A percentile compares a stretch with the other conserved stretches of the same genome.
phyloP scores from a whole-genome alignment of 148 eudicot species.

The Euryodendron excelsum region DNA sequence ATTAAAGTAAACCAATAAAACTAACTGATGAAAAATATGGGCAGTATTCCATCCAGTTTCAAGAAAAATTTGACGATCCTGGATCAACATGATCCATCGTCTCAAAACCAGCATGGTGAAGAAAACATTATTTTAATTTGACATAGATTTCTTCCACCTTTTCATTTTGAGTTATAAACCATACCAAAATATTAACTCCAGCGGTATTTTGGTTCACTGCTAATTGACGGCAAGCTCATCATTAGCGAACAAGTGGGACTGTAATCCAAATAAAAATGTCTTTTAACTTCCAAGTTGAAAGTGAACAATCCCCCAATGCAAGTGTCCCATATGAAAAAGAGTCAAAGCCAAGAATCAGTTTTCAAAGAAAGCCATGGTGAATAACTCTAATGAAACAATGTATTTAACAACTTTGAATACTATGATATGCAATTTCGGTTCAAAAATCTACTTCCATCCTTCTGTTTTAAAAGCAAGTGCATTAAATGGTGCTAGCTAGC shows the following conservation, averaged over 20 bases:
- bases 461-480: background rate
- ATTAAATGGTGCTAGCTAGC: background rate
- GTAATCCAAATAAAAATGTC: background rate
- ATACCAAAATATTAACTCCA: no score
- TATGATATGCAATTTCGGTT: background rate
- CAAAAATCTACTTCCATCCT: background rate
- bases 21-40: no score
- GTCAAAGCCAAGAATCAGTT: no score
- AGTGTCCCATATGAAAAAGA: background rate
- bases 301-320: background rate
- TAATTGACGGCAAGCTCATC: background rate
- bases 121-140: no score
- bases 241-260: background rate
- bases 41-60: no score
- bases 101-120: no score
- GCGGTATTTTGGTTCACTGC: no score
- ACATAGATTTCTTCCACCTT: no score
- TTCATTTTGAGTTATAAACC: no score
- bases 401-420: background rate
- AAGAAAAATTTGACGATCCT: no score
- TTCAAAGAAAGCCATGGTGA: background rate
- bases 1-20: no score
- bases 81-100: no score
- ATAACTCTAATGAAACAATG: background rate
- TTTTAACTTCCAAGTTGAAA: background rate